Evolutionary conservation across 73 alveolate species (phyloP).

Genomic region (Symbiodinium natans): DNA sequence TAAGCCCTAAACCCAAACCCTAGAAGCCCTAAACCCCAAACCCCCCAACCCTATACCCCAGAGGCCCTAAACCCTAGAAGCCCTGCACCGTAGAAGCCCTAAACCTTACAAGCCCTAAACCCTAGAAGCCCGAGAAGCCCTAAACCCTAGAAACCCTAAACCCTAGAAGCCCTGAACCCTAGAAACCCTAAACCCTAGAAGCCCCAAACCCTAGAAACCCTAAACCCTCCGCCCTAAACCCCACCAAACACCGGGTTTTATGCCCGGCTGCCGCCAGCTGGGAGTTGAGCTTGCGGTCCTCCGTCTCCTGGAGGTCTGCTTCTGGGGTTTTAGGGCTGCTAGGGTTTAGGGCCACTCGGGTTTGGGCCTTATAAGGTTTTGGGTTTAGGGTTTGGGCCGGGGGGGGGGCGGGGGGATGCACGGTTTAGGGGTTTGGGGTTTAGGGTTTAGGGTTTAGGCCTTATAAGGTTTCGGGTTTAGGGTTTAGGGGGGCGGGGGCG

Average conservation of each 20-base stretch:
- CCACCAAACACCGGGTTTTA: too few species aligned
- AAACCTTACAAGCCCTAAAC: too few species aligned
- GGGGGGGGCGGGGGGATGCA: too few species aligned
- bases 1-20: too few species aligned
- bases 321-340: background rate
- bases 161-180: background rate
- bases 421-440: background rate
- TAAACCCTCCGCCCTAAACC: background rate
- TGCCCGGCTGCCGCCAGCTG: background rate
- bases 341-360: constrained; percentile 14
- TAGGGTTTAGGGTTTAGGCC: background rate
- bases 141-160: background rate
- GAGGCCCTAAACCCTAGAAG: background rate
- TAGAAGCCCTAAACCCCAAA: too few species aligned
- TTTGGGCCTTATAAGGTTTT: too few species aligned
- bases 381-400: background rate
- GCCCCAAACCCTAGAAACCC: too few species aligned
- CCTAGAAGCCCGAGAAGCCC: background rate
- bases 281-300: background rate
- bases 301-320: background rate
- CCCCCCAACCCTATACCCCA: too few species aligned
- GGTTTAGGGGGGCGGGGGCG: too few species aligned
- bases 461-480: background rate
- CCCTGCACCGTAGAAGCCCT: background rate
- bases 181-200: too few species aligned